Conservation (phyloP, 2,329 filamentous ascomycete species). For the Xylariaceae sp. region DNA sequence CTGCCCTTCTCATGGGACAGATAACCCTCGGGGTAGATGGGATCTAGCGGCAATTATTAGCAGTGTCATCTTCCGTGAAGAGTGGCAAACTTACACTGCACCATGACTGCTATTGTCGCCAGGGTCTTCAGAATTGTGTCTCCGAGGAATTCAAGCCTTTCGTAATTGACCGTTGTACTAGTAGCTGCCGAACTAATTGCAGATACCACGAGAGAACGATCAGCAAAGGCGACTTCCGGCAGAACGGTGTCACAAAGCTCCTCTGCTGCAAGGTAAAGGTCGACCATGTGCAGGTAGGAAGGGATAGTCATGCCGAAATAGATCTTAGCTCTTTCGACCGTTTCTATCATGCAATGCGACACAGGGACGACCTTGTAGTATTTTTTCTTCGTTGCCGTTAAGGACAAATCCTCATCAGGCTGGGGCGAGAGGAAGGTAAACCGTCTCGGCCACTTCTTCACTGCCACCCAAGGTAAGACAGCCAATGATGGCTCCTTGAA, state of each 20-base stretch:
- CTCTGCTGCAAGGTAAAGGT: constrained; percentile 59
- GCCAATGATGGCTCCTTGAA: constrained; percentile 30
- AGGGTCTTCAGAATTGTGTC: constrained; percentile 78
- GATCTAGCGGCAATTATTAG: constrained; percentile 41
- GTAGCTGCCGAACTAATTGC: constrained; percentile 68
- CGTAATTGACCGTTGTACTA: constrained; percentile 63
- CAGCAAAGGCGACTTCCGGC: constrained; percentile 46
- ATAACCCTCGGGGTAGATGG: constrained; percentile 70
- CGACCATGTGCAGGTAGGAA: constrained; percentile 66
- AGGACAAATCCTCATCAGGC: neutral
- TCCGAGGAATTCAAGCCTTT: constrained; percentile 82
- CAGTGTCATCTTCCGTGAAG: neutral
- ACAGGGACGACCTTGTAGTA: constrained; percentile 44
- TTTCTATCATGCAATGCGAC: constrained; percentile 47
- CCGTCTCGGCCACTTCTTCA: constrained; percentile 50
- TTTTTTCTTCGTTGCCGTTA: constrained; percentile 32
- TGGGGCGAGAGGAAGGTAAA: constrained; percentile 55
- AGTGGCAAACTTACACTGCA: constrained; percentile 40
- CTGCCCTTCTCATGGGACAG: constrained; percentile 65
- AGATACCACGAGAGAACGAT: constrained; percentile 55
- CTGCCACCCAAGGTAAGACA: constrained; percentile 46
- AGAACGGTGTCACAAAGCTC: constrained; percentile 56
- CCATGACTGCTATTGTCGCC: constrained; percentile 60
- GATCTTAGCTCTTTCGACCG: constrained; percentile 40
- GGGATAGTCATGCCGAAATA: constrained; percentile 64